Evolutionary conservation across 345 rosid genomes (phyloP).

Genomic region (Citrus trifoliata): DNA sequence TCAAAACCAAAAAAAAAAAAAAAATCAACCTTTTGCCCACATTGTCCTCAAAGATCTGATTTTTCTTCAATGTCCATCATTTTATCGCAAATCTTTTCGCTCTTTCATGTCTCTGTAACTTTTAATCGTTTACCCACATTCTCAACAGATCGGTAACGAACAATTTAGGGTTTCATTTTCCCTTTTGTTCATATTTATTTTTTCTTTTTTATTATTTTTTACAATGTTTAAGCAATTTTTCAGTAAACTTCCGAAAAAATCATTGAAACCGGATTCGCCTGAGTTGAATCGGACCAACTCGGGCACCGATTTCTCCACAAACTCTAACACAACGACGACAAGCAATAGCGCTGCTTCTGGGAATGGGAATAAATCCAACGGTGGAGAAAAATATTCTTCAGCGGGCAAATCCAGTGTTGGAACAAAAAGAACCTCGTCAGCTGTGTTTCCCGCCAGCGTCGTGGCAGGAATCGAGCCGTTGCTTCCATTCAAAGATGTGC

Average conservation of each 20-base stretch:
- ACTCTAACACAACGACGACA: neutral
- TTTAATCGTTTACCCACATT: neutral
- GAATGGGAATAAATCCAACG: slow-evolving; percentile 34
- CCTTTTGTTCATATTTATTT: slow-evolving; percentile 1
- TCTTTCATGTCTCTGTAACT: neutral
- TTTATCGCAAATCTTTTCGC: neutral
- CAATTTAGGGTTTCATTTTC: slow-evolving; percentile 20
- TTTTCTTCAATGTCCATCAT: slow-evolving; percentile 3
- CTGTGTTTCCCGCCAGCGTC: slow-evolving; percentile 72
- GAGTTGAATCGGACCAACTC: slow-evolving; percentile 45
- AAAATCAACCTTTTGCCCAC: neutral
- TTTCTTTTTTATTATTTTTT: neutral
- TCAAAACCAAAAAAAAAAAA: neutral
- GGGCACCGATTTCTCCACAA: neutral
- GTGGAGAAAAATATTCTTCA: slow-evolving; percentile 27
- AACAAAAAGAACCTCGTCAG: slow-evolving; percentile 65
- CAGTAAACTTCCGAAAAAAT: slow-evolving; percentile 67
- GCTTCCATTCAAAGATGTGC: slow-evolving; percentile 79
- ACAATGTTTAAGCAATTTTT: slow-evolving; percentile 72
- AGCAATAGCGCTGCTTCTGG: slow-evolving; percentile 14
- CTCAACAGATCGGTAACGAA: slow-evolving; percentile 32
- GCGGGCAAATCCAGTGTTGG: slow-evolving; percentile 40
- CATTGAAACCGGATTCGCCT: slow-evolving; percentile 47
- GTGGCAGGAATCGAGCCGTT: slow-evolving; percentile 83
- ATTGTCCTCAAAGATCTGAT: slow-evolving; percentile 17